Percentiles rank a stretch among this genome's conserved stretches.
Evolutionary conservation across 169 alveolate species (phyloP).

Genomic region (Eimeria necatrix): DNA sequence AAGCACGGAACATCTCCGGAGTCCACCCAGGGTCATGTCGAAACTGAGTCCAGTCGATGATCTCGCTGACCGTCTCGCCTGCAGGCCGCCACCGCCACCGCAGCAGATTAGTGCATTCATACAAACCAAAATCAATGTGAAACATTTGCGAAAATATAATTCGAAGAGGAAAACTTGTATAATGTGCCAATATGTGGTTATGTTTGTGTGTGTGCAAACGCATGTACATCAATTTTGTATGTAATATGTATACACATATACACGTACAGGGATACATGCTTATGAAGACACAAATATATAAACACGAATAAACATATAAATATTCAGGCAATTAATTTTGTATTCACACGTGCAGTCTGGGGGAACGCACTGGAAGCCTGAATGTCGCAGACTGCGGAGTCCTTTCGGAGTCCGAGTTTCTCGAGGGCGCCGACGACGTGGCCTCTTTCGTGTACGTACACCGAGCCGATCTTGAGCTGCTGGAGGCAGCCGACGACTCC

Average conservation of each 20-base stretch:
- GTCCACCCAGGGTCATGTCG: slow-evolving; percentile 80
- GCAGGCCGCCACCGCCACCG: background rate
- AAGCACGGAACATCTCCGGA: slow-evolving; percentile 69
- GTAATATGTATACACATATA: background rate
- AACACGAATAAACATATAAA: too few relatives aligned
- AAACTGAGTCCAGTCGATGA: slow-evolving; percentile 75
- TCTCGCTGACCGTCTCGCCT: slow-evolving; percentile 76
- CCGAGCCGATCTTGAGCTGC: slow-evolving; percentile 74
- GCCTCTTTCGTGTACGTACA: slow-evolving; percentile 63
- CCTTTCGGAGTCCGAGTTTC: slow-evolving; percentile 57
- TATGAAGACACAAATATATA: background rate
- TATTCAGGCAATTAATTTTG: too few relatives aligned
- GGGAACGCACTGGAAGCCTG: slow-evolving; percentile 68
- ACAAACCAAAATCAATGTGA: background rate
- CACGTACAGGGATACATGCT: background rate
- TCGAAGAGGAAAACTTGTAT: too few relatives aligned
- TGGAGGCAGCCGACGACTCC: slow-evolving; percentile 84
- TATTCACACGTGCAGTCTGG: background rate
- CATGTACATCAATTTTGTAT: too few relatives aligned
- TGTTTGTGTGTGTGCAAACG: too few relatives aligned
- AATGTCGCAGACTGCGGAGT: slow-evolving; percentile 76
- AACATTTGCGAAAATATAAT: too few relatives aligned
- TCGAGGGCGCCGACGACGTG: slow-evolving; percentile 61
- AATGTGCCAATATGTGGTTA: too few relatives aligned
- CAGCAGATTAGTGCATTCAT: background rate